Evolutionary conservation across 164 flowering plant genomes (phyloP).

Genomic region (Litsea cubeba): DNA sequence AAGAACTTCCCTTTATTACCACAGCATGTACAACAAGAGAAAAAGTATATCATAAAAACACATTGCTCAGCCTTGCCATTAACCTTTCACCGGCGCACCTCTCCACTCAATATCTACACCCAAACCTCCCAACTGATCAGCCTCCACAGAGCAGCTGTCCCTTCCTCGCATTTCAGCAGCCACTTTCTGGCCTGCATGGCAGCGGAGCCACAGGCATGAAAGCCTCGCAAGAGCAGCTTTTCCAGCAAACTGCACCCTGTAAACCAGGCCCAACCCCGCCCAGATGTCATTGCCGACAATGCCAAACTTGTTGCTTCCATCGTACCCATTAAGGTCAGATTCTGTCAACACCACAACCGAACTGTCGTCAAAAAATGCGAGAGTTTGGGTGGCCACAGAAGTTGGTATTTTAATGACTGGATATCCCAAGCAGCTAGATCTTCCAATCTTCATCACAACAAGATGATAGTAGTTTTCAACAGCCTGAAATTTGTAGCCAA

Average conservation of each 20-base stretch:
- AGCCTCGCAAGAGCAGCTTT: slow-evolving; percentile 61
- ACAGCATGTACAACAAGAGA: too few relatives aligned
- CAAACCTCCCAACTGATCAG: slow-evolving; percentile 39
- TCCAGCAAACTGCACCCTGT: slow-evolving; percentile 56
- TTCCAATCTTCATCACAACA: slow-evolving; percentile 18
- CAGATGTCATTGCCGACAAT: slow-evolving; percentile 40
- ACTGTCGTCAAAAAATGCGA: slow-evolving; percentile 41
- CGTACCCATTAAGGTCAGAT: slow-evolving; percentile 76
- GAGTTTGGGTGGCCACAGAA: not conserved
- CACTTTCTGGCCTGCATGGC: slow-evolving; percentile 28
- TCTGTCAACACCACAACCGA: slow-evolving; percentile 69
- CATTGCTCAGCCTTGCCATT: too few relatives aligned
- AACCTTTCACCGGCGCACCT: too few relatives aligned
- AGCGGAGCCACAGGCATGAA: slow-evolving; percentile 58
- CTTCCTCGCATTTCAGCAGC: slow-evolving; percentile 22
- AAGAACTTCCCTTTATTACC: too few relatives aligned
- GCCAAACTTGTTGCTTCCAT: slow-evolving; percentile 24
- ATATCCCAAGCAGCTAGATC: slow-evolving; percentile 12
- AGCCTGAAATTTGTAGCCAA: slow-evolving; percentile 41
- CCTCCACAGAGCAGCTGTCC: slow-evolving; percentile 37
- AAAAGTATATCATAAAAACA: too few relatives aligned
- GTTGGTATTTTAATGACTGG: slow-evolving; percentile 3
- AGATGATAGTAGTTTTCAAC: slow-evolving; percentile 54
- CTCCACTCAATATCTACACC: slow-evolving; percentile 45
- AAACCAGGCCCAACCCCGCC: slow-evolving; percentile 56